phyloP scores from a whole-genome alignment of 805 yeast species.

The Candida coquimbonensis region DNA sequence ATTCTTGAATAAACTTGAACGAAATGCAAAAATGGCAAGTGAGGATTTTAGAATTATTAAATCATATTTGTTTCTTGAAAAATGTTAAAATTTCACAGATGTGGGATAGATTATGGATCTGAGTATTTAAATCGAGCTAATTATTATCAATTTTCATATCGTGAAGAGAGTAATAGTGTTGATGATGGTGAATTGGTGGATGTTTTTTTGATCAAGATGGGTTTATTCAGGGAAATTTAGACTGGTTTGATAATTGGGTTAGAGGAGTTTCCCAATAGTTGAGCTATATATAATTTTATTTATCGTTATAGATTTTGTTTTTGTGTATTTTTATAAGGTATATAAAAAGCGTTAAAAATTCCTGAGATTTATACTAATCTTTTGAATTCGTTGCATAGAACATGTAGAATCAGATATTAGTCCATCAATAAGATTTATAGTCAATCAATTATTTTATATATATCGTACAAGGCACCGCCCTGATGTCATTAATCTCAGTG shows the following conservation, averaged over 20 bases:
- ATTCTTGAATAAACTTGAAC: constrained; percentile 22
- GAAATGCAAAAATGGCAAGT: constrained; percentile 38
- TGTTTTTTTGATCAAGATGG: constrained; percentile 13
- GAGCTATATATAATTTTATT: no score
- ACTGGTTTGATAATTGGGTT: constrained; percentile 54
- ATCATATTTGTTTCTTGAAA: constrained; percentile 41
- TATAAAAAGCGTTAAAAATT: no score
- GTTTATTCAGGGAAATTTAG: constrained; percentile 36
- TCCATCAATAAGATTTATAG: no score
- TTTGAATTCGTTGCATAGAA: no score
- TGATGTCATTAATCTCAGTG: no score
- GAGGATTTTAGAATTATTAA: constrained; percentile 57
- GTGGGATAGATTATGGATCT: constrained; percentile 48
- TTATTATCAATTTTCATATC: constrained; percentile 41
- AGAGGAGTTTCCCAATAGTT: background rate
- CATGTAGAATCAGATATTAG: no score
- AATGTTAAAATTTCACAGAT: constrained; percentile 32
- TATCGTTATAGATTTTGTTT: no score
- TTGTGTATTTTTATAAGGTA: no score
- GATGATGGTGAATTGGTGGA: no score
- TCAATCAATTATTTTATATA: no score
- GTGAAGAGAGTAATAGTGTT: constrained; percentile 1
- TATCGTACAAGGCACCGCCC: no score
- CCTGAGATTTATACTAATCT: no score
- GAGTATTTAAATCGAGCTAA: constrained; percentile 39